phyloP scores from a whole-genome alignment of 2,329 filamentous ascomycete genomes.

The Trichoderma koningiopsis region DNA sequence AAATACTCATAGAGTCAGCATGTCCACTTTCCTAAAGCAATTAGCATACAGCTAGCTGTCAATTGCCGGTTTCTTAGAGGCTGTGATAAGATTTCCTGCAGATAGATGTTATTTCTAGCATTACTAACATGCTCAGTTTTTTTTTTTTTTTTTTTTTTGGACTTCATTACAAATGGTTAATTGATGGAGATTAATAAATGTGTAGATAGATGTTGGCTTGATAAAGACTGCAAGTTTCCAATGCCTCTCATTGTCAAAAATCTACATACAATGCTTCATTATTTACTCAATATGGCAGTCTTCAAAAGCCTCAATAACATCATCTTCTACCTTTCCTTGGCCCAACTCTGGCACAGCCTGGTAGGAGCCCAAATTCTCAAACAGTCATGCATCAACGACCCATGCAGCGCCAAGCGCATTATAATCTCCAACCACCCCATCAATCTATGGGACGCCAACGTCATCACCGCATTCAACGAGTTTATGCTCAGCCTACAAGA shows the following conservation, averaged over 20 bases:
- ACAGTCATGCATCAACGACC: conserved; percentile 6
- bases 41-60: background rate
- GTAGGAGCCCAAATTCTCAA: background rate
- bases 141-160: too few species aligned
- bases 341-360: background rate
- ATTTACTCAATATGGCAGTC: background rate
- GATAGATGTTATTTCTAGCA: background rate
- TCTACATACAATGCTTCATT: background rate
- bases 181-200: too few species aligned
- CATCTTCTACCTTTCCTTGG: background rate
- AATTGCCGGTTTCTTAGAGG: background rate
- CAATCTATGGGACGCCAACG: conserved; percentile 11
- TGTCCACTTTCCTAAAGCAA: background rate
- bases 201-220: too few species aligned
- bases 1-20: background rate
- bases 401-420: conserved; percentile 2
- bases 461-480: background rate
- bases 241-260: background rate
- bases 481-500: background rate
- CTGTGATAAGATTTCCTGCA: too few species aligned
- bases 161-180: background rate
- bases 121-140: background rate
- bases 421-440: background rate
- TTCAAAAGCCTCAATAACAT: background rate
- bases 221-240: background rate